Percentiles rank a stretch among this genome's conserved stretches.
Evolutionary conservation across 192 early-diverging fungal species (phyloP).

Genomic region (Coemansia sp.): DNA sequence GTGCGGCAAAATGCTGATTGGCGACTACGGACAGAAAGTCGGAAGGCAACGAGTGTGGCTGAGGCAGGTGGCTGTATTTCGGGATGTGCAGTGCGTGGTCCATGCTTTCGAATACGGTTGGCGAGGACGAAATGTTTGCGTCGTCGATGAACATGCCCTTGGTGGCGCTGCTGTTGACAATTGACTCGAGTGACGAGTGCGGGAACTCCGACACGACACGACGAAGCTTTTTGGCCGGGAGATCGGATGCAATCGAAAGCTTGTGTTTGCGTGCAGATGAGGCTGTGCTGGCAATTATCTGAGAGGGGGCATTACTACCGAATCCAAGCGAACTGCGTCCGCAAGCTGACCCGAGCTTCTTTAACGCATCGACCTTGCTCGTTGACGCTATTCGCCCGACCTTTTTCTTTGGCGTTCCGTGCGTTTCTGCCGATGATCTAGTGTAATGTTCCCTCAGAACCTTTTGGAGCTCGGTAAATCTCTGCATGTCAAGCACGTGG

Average conservation of each 20-base stretch:
- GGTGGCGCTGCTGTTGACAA: not conserved
- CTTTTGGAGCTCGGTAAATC: constrained; percentile 35
- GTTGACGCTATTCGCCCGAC: constrained; percentile 39
- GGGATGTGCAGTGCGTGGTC: no score
- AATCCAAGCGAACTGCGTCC: constrained; percentile 25
- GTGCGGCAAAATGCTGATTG: no score
- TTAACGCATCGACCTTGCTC: constrained; percentile 15
- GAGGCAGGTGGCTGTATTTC: no score
- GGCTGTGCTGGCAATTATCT: not conserved
- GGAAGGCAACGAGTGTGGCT: not conserved
- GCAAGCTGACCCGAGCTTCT: not conserved
- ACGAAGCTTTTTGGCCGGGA: constrained; percentile 28
- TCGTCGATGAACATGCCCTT: constrained; percentile 2
- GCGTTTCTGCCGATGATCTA: constrained; percentile 18
- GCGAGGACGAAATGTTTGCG: not conserved
- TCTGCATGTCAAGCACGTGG: constrained; percentile 29
- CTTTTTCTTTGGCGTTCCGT: constrained; percentile 24
- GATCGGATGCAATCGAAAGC: constrained; percentile 1
- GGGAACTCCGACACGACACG: constrained; percentile 45
- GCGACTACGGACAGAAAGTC: no score
- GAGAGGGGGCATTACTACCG: not conserved
- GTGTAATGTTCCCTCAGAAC: constrained; percentile 41
- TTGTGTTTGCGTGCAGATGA: constrained; percentile 24
- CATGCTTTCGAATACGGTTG: not conserved
- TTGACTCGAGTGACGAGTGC: constrained; percentile 11